A percentile compares a stretch with the other conserved stretches of the same genome.
Evolutionary conservation across 176 grass and related monocot genomes (phyloP).

Genomic region (Coix lacrymajobi): DNA sequence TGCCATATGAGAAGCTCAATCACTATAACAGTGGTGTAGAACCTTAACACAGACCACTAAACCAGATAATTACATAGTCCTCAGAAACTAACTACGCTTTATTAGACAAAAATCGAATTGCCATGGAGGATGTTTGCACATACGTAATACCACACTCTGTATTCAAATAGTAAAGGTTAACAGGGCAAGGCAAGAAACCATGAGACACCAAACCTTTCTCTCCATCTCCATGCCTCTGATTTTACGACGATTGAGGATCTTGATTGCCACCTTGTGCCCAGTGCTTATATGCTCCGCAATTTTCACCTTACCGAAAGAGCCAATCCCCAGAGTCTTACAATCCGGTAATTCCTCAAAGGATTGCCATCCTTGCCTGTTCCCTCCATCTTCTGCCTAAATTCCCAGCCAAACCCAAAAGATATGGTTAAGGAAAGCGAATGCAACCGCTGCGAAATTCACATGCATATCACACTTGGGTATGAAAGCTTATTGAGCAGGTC

Average conservation of each 20-base stretch:
- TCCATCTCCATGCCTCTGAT: constrained; percentile 63
- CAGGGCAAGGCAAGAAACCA: background rate
- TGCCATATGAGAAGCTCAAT: background rate
- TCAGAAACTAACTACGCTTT: background rate
- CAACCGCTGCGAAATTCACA: background rate
- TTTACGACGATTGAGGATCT: constrained; percentile 59
- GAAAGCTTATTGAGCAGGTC: background rate
- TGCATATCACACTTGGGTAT: background rate
- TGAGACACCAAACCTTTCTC: constrained; percentile 42
- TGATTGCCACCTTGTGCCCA: constrained; percentile 54
- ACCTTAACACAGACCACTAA: background rate
- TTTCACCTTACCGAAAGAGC: constrained; percentile 58
- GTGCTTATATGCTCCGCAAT: constrained; percentile 56
- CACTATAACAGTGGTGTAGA: background rate
- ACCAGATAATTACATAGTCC: background rate
- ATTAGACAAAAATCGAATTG: background rate
- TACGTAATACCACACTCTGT: background rate
- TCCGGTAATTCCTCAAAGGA: constrained; percentile 42
- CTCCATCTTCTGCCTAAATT: constrained; percentile 38
- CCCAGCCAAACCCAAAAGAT: background rate
- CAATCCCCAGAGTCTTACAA: constrained; percentile 57
- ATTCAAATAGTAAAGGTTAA: background rate
- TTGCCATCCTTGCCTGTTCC: constrained; percentile 31
- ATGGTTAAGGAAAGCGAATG: constrained; percentile 6
- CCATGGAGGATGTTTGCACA: background rate